A percentile compares a stretch with the other conserved stretches of the same genome.
Evolutionary conservation across 495 filamentous ascomycete genomes (phyloP).

Genomic region (Thermochaetoides thermophila): DNA sequence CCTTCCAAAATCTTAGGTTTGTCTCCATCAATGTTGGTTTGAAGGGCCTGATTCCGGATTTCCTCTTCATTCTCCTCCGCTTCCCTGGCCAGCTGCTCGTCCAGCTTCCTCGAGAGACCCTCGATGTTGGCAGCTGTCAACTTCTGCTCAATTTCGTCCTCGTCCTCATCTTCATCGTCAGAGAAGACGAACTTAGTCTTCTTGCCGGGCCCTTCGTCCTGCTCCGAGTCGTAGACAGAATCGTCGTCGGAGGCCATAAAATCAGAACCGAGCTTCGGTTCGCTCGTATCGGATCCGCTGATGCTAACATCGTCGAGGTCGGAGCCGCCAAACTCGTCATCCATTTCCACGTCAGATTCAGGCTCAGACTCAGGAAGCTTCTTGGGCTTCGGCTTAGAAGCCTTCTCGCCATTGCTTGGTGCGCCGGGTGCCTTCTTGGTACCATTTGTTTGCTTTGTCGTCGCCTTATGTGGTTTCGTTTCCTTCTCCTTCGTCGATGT

Average conservation of each 20-base stretch:
- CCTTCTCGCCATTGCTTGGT: slow-evolving; percentile 22
- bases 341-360: slow-evolving; percentile 38
- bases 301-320: slow-evolving; percentile 44
- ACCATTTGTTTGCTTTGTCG: slow-evolving; percentile 23
- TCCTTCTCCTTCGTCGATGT: slow-evolving; percentile 35
- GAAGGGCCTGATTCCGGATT: slow-evolving; percentile 73
- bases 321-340: slow-evolving; percentile 28
- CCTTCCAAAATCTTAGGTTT: slow-evolving; percentile 55
- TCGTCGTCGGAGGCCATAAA: slow-evolving; percentile 42
- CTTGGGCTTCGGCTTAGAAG: slow-evolving; percentile 31
- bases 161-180: slow-evolving; percentile 84
- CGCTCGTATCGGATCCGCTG: slow-evolving; percentile 33
- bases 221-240: slow-evolving; percentile 63
- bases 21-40: slow-evolving; percentile 89
- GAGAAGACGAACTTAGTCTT: slow-evolving; percentile 63
- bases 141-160: slow-evolving; percentile 76
- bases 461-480: slow-evolving; percentile 24
- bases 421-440: slow-evolving; percentile 16
- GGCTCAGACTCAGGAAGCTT: slow-evolving; percentile 29
- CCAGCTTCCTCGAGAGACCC: slow-evolving; percentile 70
- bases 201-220: slow-evolving; percentile 49
- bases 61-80: slow-evolving; percentile 66
- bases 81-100: slow-evolving; percentile 51
- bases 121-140: slow-evolving; percentile 94
- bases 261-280: slow-evolving; percentile 33